These are phyloP conservation scores for Papilionanthe hybrid DNA, from an alignment of 116 monocot species.

Conservation along the genomic window DNA sequence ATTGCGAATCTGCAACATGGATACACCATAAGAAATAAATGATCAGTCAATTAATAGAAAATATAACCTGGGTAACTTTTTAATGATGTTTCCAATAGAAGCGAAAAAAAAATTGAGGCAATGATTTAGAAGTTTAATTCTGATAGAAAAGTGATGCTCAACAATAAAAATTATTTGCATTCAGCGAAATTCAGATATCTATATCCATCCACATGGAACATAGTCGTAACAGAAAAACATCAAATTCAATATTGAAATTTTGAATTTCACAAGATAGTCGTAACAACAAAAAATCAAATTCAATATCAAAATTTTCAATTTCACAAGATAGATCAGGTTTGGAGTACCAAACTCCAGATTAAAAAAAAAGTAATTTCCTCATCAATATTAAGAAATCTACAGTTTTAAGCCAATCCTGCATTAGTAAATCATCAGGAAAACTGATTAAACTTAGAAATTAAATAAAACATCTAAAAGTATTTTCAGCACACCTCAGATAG, in stretches of 20 bases:
- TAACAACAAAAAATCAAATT: neutral
- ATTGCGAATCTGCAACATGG: conserved; percentile 40
- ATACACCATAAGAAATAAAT: neutral
- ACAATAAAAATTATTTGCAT: neutral
- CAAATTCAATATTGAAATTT: neutral
- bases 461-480: neutral
- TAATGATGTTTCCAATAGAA: neutral
- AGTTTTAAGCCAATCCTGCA: neutral
- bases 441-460: neutral
- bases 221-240: neutral
- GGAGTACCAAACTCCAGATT: neutral
- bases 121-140: neutral
- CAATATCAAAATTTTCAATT: neutral
- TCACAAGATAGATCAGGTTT: neutral
- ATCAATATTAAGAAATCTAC: neutral
- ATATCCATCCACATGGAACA: neutral
- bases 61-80: neutral
- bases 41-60: neutral
- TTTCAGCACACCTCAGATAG: conserved; percentile 18
- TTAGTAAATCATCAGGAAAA: neutral
- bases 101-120: neutral
- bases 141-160: neutral
- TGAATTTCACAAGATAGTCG: neutral
- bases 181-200: neutral
- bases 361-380: neutral